Evolutionary conservation across 805 yeast genomes (phyloP).

Genomic region (Maudiozyma barnettii): DNA sequence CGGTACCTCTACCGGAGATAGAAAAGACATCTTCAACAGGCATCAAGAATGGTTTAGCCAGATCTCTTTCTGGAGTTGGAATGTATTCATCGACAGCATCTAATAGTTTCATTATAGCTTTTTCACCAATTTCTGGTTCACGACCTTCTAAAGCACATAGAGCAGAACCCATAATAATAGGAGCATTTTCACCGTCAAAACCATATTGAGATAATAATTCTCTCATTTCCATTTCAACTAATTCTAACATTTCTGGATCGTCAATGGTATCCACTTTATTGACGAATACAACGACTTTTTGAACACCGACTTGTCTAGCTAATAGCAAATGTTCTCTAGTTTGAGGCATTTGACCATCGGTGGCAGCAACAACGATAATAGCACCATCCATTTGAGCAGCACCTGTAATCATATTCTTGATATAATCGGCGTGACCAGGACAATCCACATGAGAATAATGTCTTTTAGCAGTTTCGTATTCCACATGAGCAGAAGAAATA

Average conservation of each 20-base stretch:
- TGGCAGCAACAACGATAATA: slow-evolving; percentile 96
- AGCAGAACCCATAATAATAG: slow-evolving; percentile 98
- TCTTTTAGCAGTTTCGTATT: slow-evolving; percentile 88
- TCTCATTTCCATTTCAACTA: slow-evolving; percentile 99
- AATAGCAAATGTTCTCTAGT: slow-evolving; percentile 96
- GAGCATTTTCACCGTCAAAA: slow-evolving; percentile 96
- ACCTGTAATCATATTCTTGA: slow-evolving; percentile 98
- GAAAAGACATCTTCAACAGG: slow-evolving; percentile 97
- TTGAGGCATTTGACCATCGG: slow-evolving; percentile 99
- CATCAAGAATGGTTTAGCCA: slow-evolving; percentile 92
- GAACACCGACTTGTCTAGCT: slow-evolving; percentile 99
- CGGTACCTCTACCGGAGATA: slow-evolving; percentile 99
- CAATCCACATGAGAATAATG: slow-evolving; percentile 98
- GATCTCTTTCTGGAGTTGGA: slow-evolving; percentile 94
- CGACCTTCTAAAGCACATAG: slow-evolving; percentile 87
- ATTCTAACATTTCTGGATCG: slow-evolving; percentile 98
- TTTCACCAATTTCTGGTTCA: slow-evolving; percentile 83
- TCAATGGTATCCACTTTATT: slow-evolving; percentile 97
- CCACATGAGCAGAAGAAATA: slow-evolving; percentile 95
- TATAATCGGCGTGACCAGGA: slow-evolving; percentile 98
- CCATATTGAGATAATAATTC: slow-evolving; percentile 86
- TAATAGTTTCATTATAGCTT: slow-evolving; percentile 74
- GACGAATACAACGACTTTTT: slow-evolving; percentile 91
- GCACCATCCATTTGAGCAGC: slow-evolving; percentile 99
- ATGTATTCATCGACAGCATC: slow-evolving; percentile 89